Evolutionary conservation across 2,329 filamentous ascomycete genomes (phyloP).

Genomic region (Aureobasidium melanogenum): DNA sequence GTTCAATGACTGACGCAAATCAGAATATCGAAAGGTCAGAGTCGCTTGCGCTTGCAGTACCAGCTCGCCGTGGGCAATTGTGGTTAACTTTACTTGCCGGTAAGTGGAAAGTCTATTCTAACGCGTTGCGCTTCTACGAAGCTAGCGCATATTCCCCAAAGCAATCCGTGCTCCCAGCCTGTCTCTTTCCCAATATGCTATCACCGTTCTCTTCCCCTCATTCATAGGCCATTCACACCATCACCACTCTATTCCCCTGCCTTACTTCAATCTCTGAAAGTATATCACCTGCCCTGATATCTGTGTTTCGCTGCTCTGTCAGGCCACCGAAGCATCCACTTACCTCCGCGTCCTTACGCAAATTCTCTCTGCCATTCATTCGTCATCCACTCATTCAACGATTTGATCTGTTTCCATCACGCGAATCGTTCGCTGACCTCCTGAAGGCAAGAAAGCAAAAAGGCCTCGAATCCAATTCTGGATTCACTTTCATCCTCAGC

Average conservation of each 20-base stretch:
- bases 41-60: conserved; percentile 9
- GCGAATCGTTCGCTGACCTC: neutral
- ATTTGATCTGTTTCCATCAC: neutral
- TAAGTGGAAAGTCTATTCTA: conserved; percentile 11
- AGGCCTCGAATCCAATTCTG: neutral
- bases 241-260: neutral
- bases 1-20: neutral
- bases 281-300: neutral
- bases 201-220: conserved; percentile 12
- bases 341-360: neutral
- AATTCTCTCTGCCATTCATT: neutral
- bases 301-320: neutral
- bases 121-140: conserved; percentile 4
- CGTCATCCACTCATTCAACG: neutral
- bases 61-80: neutral
- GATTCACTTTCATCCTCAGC: neutral
- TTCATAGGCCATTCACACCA: neutral
- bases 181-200: conserved; percentile 8
- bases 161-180: conserved; percentile 10
- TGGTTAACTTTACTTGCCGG: conserved; percentile 9
- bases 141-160: conserved; percentile 5
- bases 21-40: conserved; percentile 1
- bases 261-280: neutral
- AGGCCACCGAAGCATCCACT: neutral
- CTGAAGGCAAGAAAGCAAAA: neutral